Evolutionary conservation across 441 rosid genomes (phyloP), one percentile per base, ranked within the genome.

Genomic region (Biscutella laevigata): DNA sequence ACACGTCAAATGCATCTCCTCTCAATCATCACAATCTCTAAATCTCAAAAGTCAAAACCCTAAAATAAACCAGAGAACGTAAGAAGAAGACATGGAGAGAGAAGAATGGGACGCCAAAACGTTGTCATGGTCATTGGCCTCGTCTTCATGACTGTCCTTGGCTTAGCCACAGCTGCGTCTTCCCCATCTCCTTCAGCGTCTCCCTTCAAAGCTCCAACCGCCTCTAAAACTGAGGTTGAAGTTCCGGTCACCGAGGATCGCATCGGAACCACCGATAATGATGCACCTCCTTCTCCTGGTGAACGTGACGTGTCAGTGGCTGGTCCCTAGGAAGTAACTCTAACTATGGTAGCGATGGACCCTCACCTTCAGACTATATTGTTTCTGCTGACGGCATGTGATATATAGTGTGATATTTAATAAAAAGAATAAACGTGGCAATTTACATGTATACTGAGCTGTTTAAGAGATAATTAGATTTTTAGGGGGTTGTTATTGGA

Each of bases 51-150:
- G n/a, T n/a, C n/a, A n/a, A 50, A 54, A 27, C 25, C 34, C 33
- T 26, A 28, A 15, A 22, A 17, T 0, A 24, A 25, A 67, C 1
- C 7, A 17, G 13, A 53, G 3, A 45, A 24, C 50, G n/a, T 15
- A 16, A 20, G 35, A 29, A 38, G 56, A 20, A 17, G 28, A 16
- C n/a, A n/a, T n/a, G 19, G 26, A 56, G 51, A 46, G 32, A 34
- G 2, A 17, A 67, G 48, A 38, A 81, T 81, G 88, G 82, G 71
- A 10, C 68, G 75, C 40, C 71, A 72, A 69, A 38, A 69, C 50
- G 33, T 64, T 37, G 30, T 72, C 57, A 40, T 77, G 10, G 70
- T 74, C 8, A 36, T 64, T 35, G 40, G 54, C 29, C 48, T 65
- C 36, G 28, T 79, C 56, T 52, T 81, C 11, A 51, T 74, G 14